Conservation (phyloP, 345 rosid species). For the Rhodamnia argentea region DNA sequence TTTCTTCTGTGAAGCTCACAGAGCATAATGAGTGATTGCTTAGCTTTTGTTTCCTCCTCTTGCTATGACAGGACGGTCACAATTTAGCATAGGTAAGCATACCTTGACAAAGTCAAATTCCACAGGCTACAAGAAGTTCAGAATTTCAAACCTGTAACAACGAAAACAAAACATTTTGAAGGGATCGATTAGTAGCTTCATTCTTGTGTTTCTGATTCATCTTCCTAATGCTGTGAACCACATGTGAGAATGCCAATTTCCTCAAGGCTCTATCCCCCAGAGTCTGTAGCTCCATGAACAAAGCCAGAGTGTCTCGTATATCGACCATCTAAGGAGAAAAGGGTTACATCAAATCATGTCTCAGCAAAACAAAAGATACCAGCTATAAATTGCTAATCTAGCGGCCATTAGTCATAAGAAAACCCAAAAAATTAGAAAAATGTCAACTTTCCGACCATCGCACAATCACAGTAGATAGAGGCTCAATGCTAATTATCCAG, state of each 20-base stretch:
- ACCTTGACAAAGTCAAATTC: background rate
- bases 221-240: constrained; percentile 62
- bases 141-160: constrained; percentile 48
- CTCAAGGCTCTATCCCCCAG: constrained; percentile 62
- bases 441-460: background rate
- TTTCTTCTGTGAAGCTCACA: constrained; percentile 75
- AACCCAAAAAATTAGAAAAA: background rate
- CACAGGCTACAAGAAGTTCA: background rate
- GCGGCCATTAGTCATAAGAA: background rate
- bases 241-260: constrained; percentile 74
- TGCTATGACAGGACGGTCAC: constrained; percentile 18
- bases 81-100: background rate
- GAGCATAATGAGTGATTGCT: constrained; percentile 59
- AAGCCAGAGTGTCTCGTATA: constrained; percentile 48
- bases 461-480: background rate
- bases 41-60: constrained; percentile 76
- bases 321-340: constrained; percentile 48
- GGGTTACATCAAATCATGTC: background rate
- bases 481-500: background rate
- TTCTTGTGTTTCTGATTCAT: constrained; percentile 74
- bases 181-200: constrained; percentile 58
- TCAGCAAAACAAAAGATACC: background rate
- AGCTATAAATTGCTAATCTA: background rate
- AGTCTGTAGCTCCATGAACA: constrained; percentile 83
- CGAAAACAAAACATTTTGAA: constrained; percentile 67